Conservation (phyloP, 305 asterid genomes). For the Fraxinus albicans region DNA sequence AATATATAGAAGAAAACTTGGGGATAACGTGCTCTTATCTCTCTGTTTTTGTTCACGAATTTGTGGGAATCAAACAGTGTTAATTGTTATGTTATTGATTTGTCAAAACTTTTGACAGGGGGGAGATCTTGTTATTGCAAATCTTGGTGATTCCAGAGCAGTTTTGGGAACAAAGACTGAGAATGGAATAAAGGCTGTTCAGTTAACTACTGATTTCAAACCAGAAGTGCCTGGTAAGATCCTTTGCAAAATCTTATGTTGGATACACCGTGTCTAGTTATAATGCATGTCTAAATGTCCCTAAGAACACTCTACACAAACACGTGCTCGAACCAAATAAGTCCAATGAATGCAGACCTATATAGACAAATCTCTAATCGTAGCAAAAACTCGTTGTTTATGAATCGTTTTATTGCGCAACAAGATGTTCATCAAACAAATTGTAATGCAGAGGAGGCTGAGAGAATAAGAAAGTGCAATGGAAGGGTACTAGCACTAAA, state of each 20-base stretch:
- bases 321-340: neutral
- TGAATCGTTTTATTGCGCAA: neutral
- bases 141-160: constrained; percentile 89
- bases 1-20: neutral
- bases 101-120: constrained; percentile 39
- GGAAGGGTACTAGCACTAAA: constrained; percentile 72
- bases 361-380: neutral
- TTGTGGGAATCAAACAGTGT: neutral
- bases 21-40: neutral
- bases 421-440: neutral
- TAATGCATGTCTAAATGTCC: neutral
- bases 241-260: neutral
- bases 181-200: constrained; percentile 54
- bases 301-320: neutral
- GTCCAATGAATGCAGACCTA: neutral
- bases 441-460: constrained; percentile 66
- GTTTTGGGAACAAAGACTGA: constrained; percentile 58
- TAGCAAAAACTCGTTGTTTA: neutral
- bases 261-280: neutral
- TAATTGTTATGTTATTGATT: neutral
- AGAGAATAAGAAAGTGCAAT: constrained; percentile 67
- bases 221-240: constrained; percentile 73
- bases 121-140: constrained; percentile 62
- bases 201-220: constrained; percentile 79
- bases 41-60: neutral